A percentile compares a stretch with the other conserved stretches of the same genome.
These are phyloP conservation scores for Macrophomina tecta DNA, from an alignment of 2,329 filamentous ascomycete genomes.

Conservation along the genomic window DNA sequence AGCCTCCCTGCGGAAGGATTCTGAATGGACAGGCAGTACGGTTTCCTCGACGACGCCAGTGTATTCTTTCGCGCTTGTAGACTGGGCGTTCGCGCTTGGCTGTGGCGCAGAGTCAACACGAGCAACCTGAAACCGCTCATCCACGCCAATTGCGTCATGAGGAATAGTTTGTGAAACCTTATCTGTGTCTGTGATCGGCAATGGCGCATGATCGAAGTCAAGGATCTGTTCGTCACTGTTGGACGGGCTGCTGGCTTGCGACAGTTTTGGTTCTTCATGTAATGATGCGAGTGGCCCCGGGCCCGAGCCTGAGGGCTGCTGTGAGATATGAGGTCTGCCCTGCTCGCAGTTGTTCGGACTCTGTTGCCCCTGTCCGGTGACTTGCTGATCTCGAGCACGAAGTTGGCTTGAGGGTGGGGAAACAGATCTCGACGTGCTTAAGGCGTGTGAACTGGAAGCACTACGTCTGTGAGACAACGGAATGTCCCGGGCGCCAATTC, in stretches of 20 bases:
- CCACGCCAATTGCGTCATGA: slow-evolving; percentile 14
- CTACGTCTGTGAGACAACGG: neutral
- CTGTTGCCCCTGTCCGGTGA: too few species aligned
- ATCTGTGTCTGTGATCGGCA: neutral
- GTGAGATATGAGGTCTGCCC: neutral
- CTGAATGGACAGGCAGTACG: neutral
- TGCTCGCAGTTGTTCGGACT: neutral
- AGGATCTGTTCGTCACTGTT: neutral
- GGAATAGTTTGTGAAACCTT: neutral
- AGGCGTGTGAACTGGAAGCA: slow-evolving; percentile 24
- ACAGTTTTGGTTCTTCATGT: neutral
- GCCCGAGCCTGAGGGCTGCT: neutral
- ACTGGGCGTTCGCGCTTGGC: neutral
- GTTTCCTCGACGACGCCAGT: neutral
- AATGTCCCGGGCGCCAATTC: neutral
- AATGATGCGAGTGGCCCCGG: neutral
- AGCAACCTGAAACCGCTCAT: neutral
- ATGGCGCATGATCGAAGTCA: neutral
- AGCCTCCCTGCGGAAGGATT: neutral
- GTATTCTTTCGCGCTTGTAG: neutral
- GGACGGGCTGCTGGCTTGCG: slow-evolving; percentile 18
- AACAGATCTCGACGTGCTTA: neutral
- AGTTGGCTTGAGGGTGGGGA: neutral
- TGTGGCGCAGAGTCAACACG: neutral
- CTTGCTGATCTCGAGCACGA: neutral